A percentile compares a stretch with the other conserved stretches of the same genome.
Conservation (phyloP, 2,329 filamentous ascomycete species). For the Calonectria naviculata region DNA sequence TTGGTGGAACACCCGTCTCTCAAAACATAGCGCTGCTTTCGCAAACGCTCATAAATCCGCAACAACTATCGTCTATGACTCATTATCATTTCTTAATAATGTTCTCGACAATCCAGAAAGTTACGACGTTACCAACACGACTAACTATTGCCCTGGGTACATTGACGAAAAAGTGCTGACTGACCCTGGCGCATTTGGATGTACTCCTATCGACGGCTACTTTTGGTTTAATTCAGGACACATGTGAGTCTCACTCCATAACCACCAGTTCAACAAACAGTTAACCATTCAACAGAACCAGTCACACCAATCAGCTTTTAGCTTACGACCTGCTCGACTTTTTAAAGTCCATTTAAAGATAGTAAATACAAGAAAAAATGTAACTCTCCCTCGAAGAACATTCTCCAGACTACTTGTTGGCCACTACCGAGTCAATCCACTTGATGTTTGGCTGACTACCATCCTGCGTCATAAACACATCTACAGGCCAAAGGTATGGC, state of each 20-base stretch:
- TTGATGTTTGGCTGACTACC: slow-evolving; percentile 10
- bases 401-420: not conserved
- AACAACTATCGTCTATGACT: slow-evolving; percentile 19
- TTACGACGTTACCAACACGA: slow-evolving; percentile 14
- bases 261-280: too few species aligned
- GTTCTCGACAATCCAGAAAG: slow-evolving; percentile 11
- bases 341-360: not conserved
- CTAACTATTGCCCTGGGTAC: slow-evolving; percentile 4
- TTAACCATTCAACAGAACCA: not conserved
- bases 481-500: slow-evolving; percentile 30
- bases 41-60: not conserved
- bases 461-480: slow-evolving; percentile 21
- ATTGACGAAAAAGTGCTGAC: not conserved
- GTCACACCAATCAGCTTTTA: slow-evolving; percentile 9
- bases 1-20: slow-evolving; percentile 16
- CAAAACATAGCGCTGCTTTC: not conserved
- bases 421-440: slow-evolving; percentile 19
- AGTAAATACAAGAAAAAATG: not conserved
- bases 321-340: not conserved
- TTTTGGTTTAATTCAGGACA: slow-evolving; percentile 23
- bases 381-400: too few species aligned
- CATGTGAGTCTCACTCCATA: not conserved
- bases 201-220: not conserved
- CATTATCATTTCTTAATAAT: slow-evolving; percentile 9
- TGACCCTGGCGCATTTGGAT: slow-evolving; percentile 2